Evolutionary conservation across 176 grass and related monocot genomes (phyloP).

Genomic region (Zea luxurians): DNA sequence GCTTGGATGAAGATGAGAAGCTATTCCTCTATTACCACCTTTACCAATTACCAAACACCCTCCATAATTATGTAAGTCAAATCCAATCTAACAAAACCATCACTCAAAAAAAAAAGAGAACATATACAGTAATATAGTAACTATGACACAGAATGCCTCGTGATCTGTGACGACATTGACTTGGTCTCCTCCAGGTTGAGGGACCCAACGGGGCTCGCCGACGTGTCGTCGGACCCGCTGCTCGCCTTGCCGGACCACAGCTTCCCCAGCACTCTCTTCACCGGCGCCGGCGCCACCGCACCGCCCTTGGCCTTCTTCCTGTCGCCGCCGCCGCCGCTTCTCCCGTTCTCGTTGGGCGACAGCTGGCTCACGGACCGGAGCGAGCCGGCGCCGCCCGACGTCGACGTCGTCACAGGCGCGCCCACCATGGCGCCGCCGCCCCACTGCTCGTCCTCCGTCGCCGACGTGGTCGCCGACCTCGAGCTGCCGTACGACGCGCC

Average conservation of each 20-base stretch:
- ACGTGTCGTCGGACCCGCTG: conserved; percentile 78
- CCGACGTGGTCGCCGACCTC: conserved; percentile 67
- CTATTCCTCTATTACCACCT: too few relatives aligned
- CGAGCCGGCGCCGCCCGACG: conserved; percentile 40
- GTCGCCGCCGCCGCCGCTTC: conserved; percentile 24
- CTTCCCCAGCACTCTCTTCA: conserved; percentile 80
- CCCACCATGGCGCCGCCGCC: conserved; percentile 22
- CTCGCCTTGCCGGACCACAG: conserved; percentile 77
- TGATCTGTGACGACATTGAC: conserved; percentile 69
- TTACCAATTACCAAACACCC: too few relatives aligned
- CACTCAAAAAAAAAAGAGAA: neutral
- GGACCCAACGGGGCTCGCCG: conserved; percentile 85
- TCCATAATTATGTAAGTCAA: neutral
- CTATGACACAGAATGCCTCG: conserved; percentile 74
- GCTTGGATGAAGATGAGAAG: too few relatives aligned
- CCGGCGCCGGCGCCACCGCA: conserved; percentile 35
- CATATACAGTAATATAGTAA: neutral
- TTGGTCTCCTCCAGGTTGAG: conserved; percentile 74
- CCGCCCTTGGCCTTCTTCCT: conserved; percentile 49
- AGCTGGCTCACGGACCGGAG: conserved; percentile 51
- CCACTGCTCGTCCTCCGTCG: conserved; percentile 69
- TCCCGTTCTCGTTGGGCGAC: conserved; percentile 41
- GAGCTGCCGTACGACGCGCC: conserved; percentile 80
- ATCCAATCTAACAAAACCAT: conserved; percentile 27
- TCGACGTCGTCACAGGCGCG: conserved; percentile 12